These are phyloP conservation scores for Phoma sp. DNA, from an alignment of 2,329 filamentous ascomycete species.

Conservation along the genomic window DNA sequence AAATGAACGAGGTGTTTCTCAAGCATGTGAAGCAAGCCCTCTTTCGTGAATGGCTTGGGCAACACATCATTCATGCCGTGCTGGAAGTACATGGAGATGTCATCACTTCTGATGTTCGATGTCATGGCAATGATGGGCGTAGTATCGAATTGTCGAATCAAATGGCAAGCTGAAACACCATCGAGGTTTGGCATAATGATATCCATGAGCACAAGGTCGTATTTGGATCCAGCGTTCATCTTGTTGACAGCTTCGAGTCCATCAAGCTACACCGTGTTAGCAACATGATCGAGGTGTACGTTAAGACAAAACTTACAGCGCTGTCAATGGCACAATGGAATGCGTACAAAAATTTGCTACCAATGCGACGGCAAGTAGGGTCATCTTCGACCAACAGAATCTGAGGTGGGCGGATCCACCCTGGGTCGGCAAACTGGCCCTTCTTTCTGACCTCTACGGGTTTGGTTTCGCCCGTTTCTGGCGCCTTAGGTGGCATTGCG, in stretches of 20 bases:
- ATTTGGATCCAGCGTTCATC: constrained; percentile 71
- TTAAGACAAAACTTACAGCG: constrained; percentile 58
- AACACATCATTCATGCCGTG: constrained; percentile 96
- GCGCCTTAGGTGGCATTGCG: constrained; percentile 71
- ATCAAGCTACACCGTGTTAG: constrained; percentile 66
- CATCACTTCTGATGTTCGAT: constrained; percentile 94
- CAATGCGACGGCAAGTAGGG: constrained; percentile 70
- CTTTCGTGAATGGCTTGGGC: constrained; percentile 93
- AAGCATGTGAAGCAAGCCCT: constrained; percentile 79
- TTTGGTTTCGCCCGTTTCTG: constrained; percentile 58
- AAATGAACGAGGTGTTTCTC: constrained; percentile 88
- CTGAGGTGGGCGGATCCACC: constrained; percentile 73
- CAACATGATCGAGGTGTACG: too few species aligned
- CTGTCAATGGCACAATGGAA: constrained; percentile 70
- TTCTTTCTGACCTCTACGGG: constrained; percentile 66
- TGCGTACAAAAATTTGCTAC: constrained; percentile 70
- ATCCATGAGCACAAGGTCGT: constrained; percentile 65
- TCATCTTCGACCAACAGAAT: constrained; percentile 91
- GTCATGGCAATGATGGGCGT: constrained; percentile 98
- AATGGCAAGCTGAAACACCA: constrained; percentile 90
- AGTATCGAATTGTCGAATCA: constrained; percentile 86
- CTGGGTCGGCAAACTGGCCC: constrained; percentile 66
- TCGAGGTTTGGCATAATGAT: constrained; percentile 97
- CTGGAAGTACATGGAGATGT: constrained; percentile 96
- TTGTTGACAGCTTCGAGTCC: constrained; percentile 92